phyloP scores from a whole-genome alignment of 202 grass and related monocot species.

The Carex sylvatica region DNA sequence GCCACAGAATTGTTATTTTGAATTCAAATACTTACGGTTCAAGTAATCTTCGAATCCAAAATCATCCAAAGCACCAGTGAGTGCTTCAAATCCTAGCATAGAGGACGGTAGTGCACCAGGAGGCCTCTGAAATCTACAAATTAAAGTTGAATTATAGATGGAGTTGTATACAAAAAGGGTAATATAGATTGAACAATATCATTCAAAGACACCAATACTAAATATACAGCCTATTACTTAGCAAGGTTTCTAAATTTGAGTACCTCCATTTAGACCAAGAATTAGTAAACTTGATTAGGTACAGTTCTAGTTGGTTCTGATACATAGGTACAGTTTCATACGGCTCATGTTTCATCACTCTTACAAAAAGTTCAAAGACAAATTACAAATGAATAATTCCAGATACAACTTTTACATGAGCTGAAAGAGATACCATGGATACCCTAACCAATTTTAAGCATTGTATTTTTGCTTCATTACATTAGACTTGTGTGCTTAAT shows the following conservation, averaged over 20 bases:
- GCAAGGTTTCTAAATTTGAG: neutral
- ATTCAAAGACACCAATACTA: neutral
- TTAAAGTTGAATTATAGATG: neutral
- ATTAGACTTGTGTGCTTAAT: neutral
- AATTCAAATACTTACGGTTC: conserved; percentile 49
- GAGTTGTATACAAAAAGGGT: too few species aligned
- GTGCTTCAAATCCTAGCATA: conserved; percentile 79
- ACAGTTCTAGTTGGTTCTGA: neutral
- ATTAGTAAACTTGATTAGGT: neutral
- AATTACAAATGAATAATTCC: neutral
- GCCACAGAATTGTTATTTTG: neutral
- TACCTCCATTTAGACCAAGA: neutral
- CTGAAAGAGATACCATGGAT: neutral
- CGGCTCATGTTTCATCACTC: neutral
- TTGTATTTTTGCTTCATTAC: neutral
- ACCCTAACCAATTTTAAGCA: neutral
- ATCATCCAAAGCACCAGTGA: conserved; percentile 93
- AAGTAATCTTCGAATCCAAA: conserved; percentile 98
- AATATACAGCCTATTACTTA: neutral
- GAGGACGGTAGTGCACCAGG: conserved; percentile 75
- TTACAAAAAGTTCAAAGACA: neutral
- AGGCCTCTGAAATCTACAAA: conserved; percentile 80
- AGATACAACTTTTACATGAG: neutral
- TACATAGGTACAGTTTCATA: neutral
- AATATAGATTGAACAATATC: neutral